phyloP scores from a whole-genome alignment of 768 basidiomycete species.

The Saitozyma sp. region DNA sequence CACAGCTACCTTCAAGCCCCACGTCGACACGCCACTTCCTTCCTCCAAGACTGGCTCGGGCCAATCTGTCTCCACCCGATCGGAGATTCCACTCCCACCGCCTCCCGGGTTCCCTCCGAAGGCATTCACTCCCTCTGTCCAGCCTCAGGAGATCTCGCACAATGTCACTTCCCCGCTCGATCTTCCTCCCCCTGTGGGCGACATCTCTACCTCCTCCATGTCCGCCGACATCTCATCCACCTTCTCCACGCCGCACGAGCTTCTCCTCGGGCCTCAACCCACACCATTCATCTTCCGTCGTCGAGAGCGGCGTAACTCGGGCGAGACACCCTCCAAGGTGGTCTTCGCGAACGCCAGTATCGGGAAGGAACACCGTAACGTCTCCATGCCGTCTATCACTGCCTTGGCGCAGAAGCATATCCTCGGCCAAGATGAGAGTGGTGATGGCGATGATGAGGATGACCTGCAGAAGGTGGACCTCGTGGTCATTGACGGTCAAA shows the following conservation, averaged over 20 bases:
- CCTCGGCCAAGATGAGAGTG: not conserved
- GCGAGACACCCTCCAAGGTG: slow-evolving; percentile 1
- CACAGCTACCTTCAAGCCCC: no score
- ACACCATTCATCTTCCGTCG: slow-evolving; percentile 24
- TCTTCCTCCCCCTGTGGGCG: no score
- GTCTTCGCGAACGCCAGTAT: not conserved
- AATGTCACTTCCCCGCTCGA: no score
- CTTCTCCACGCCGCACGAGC: slow-evolving; percentile 17
- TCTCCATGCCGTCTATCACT: not conserved
- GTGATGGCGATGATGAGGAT: not conserved
- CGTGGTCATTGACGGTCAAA: not conserved
- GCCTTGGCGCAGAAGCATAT: not conserved
- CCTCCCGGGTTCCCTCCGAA: no score
- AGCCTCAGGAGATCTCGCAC: no score
- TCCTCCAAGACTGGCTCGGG: no score
- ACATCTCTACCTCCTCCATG: not conserved
- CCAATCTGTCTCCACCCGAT: no score
- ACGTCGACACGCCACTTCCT: no score
- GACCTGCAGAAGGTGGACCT: not conserved
- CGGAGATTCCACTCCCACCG: no score
- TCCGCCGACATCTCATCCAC: slow-evolving; percentile 7
- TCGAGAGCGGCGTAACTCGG: slow-evolving; percentile 2
- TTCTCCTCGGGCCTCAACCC: slow-evolving; percentile 21
- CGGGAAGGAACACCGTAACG: not conserved
- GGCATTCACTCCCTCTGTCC: no score